Evolutionary conservation across 2,329 filamentous ascomycete genomes (phyloP).

Genomic region (Myriosclerotinia duriaeana): DNA sequence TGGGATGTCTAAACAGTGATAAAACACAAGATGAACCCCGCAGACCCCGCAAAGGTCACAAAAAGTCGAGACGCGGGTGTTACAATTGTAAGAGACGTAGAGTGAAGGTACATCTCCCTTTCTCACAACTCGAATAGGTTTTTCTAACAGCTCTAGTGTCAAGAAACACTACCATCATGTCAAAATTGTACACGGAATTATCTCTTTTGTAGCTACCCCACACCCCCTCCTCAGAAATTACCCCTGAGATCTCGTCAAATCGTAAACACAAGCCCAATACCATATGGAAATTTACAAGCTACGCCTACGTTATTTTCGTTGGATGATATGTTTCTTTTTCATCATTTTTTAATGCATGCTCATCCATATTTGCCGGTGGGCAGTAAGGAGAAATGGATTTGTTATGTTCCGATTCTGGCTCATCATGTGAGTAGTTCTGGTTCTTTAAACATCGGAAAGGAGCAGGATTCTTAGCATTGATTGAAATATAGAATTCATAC

Average conservation of each 20-base stretch:
- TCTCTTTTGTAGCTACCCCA: slow-evolving; percentile 7
- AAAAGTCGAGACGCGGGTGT: slow-evolving; percentile 14
- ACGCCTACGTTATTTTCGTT: not conserved
- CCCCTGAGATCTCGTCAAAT: not conserved
- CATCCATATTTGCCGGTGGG: slow-evolving; percentile 6
- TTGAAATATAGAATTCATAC: not conserved
- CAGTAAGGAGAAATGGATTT: not conserved
- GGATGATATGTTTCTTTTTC: slow-evolving; percentile 12
- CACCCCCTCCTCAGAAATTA: too few species aligned
- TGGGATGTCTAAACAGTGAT: not conserved
- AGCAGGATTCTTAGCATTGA: not conserved
- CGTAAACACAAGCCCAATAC: not conserved
- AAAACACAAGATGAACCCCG: not conserved
- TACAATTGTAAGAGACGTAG: slow-evolving; percentile 16
- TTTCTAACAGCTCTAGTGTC: not conserved
- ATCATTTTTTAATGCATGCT: slow-evolving; percentile 11
- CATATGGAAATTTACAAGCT: not conserved
- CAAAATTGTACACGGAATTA: slow-evolving; percentile 2
- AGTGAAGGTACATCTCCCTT: not conserved
- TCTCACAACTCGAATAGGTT: not conserved
- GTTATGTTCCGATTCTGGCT: slow-evolving; percentile 4
- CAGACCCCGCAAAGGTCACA: slow-evolving; percentile 3
- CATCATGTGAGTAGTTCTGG: not conserved
- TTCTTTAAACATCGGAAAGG: not conserved
- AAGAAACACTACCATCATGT: slow-evolving; percentile 13